Evolutionary conservation across 2,329 filamentous ascomycete genomes (phyloP), one percentile per base, ranked within the genome.

Genomic region (Ilyonectria destructans): DNA sequence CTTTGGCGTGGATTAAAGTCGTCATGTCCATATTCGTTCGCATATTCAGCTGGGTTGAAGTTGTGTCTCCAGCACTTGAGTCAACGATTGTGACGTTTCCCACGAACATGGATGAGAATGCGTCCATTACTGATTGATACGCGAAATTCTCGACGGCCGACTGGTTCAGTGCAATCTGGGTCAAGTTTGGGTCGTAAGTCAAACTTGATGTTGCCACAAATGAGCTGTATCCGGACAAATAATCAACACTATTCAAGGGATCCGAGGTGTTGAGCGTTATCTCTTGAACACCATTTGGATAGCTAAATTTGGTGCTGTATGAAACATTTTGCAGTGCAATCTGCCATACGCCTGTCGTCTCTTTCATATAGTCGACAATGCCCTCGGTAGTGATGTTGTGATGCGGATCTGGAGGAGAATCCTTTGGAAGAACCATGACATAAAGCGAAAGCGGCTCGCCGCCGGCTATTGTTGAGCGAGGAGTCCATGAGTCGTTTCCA

Each of bases 391-490:
- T 58, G 15, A 48, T 21, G 15, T 58, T 48, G 6, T 35, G 9
- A 3, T 17, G 9, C 2, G 12, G 40, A 6, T 45, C n/a, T 5
- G 56, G 17, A 19, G 56, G 56, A 2, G 56, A 48, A 23, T 10
- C 29, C 13, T 23, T 15, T 2, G 26, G 40, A 15, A 46, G 56
- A 12, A 26, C n/a, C 56, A 58, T 58, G 7, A 58, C 21, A 13
- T 48, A 58, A 10, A 58, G 17, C 3, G 56, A 33, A 2, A 58
- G 40, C 10, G 56, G 56, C 3, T 58, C 40, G 9, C 56, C 56
- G n/a, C 56, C 56, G 19, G 56, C 56, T 13, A 58, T 46, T 35
- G 56, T 43, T 8, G 29, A n/a, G 5, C 56, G 56, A 35, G 56
- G 56, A 6, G n/a, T 35, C 23, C 45, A 58, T 5, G 56, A 33